These are phyloP conservation scores for Podila verticillata DNA, from an alignment of 192 early-diverging fungal species.

Conservation along the genomic window DNA sequence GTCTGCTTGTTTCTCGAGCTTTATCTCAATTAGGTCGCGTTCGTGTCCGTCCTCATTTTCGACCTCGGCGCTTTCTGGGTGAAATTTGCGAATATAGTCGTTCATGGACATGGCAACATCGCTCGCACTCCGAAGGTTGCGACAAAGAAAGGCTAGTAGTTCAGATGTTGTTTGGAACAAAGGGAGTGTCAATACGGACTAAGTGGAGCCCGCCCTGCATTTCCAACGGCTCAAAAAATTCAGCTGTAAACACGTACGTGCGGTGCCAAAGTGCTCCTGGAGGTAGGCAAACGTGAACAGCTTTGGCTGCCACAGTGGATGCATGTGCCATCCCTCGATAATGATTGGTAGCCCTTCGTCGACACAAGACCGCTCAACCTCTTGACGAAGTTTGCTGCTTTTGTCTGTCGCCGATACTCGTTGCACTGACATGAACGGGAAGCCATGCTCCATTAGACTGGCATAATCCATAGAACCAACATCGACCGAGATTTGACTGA, in stretches of 20 bases:
- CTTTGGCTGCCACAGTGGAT: constrained; percentile 5
- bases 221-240: neutral
- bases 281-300: constrained; percentile 29
- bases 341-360: constrained; percentile 21
- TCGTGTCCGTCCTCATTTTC: neutral
- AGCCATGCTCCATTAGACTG: constrained; percentile 16
- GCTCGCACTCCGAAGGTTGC: constrained; percentile 10
- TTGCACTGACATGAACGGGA: constrained; percentile 19
- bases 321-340: constrained; percentile 26
- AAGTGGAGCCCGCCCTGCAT: no score
- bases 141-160: constrained; percentile 19
- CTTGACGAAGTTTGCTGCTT: constrained; percentile 3
- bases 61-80: neutral
- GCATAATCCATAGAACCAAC: constrained; percentile 9
- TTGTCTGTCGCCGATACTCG: constrained; percentile 17
- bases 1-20: neutral
- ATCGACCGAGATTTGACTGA: constrained; percentile 13
- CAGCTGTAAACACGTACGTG: constrained; percentile 3
- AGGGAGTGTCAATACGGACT: neutral
- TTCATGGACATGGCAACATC: constrained; percentile 26
- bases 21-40: neutral
- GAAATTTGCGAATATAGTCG: constrained; percentile 30
- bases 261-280: constrained; percentile 13
- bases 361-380: constrained; percentile 19
- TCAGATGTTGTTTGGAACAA: neutral